phyloP scores from a whole-genome alignment of 2,329 filamentous ascomycete species.

The Lachnum nothofagi region DNA sequence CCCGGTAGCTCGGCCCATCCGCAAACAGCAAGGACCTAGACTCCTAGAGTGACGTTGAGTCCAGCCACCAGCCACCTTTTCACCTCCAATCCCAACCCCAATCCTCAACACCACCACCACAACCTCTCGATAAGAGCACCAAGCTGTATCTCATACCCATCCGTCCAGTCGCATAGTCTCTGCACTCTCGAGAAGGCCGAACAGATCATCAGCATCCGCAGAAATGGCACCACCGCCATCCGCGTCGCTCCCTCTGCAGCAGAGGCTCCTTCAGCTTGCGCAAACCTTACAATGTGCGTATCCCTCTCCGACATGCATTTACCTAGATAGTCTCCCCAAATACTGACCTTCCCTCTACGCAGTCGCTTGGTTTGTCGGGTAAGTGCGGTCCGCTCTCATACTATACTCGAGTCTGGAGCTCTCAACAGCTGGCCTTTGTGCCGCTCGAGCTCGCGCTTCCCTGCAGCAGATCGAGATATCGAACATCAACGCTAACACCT shows the following conservation, averaged over 20 bases:
- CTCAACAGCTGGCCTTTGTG: slow-evolving; percentile 6
- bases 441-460: slow-evolving; percentile 17
- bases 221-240: slow-evolving; percentile 33
- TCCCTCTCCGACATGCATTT: slow-evolving; percentile 26
- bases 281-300: slow-evolving; percentile 87
- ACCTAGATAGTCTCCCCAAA: slow-evolving; percentile 13
- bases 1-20: too few species aligned
- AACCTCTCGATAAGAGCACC: too few species aligned
- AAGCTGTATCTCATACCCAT: too few species aligned
- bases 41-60: too few species aligned
- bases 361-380: slow-evolving; percentile 81
- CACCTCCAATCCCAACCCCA: too few species aligned
- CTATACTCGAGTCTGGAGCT: slow-evolving; percentile 3
- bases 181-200: too few species aligned
- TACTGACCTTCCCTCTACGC: slow-evolving; percentile 23
- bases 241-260: slow-evolving; percentile 29
- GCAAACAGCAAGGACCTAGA: too few species aligned
- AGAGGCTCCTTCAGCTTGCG: slow-evolving; percentile 68
- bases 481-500: slow-evolving; percentile 12
- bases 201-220: slow-evolving; percentile 9
- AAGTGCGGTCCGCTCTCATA: slow-evolving; percentile 36
- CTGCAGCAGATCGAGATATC: slow-evolving; percentile 15
- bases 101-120: too few species aligned
- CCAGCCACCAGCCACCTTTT: too few species aligned
- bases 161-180: too few species aligned